Conservation (phyloP, 2,329 filamentous ascomycete species). For the Calcarisporium arbuscula region DNA sequence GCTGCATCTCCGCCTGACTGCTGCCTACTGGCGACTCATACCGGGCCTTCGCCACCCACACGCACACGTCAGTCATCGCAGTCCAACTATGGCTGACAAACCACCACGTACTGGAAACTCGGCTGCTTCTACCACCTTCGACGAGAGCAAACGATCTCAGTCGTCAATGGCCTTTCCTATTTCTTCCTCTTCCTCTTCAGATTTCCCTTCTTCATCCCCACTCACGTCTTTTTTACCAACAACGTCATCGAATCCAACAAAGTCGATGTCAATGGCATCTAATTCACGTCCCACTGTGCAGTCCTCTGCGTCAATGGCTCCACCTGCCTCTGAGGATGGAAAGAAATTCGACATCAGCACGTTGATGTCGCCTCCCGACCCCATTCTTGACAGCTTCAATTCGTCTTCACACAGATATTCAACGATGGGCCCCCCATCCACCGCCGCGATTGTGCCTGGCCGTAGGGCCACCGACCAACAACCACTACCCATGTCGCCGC, state of each 20-base stretch:
- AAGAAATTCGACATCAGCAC: conserved; percentile 47
- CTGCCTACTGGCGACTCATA: conserved; percentile 8
- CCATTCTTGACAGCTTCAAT: conserved; percentile 47
- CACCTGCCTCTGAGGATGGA: conserved; percentile 15
- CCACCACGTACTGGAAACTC: conserved; percentile 18
- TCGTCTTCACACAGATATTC: conserved; percentile 17
- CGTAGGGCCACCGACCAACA: conserved; percentile 23
- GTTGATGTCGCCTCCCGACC: conserved; percentile 57
- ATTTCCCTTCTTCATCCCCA: conserved; percentile 8
- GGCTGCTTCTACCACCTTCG: conserved; percentile 26
- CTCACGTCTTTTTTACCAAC: conserved; percentile 10
- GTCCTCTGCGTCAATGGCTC: conserved; percentile 19
- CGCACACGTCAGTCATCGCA: conserved; percentile 15
- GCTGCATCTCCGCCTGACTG: conserved; percentile 1
- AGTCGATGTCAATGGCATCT: conserved; percentile 22
- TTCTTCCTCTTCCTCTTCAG: conserved; percentile 10
- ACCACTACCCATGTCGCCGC: conserved; percentile 47
- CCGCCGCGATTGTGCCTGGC: conserved; percentile 7
- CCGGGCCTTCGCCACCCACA: conserved; percentile 9
- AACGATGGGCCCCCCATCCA: conserved; percentile 3
- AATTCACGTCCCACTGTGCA: conserved; percentile 16
- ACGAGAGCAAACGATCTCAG: conserved; percentile 15
- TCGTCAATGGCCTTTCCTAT: conserved; percentile 11
- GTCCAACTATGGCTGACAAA: conserved; percentile 30
- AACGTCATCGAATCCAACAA: too few relatives aligned